Conservation (phyloP, 2,329 filamentous ascomycete genomes). For the Aureobasidium sp. region DNA sequence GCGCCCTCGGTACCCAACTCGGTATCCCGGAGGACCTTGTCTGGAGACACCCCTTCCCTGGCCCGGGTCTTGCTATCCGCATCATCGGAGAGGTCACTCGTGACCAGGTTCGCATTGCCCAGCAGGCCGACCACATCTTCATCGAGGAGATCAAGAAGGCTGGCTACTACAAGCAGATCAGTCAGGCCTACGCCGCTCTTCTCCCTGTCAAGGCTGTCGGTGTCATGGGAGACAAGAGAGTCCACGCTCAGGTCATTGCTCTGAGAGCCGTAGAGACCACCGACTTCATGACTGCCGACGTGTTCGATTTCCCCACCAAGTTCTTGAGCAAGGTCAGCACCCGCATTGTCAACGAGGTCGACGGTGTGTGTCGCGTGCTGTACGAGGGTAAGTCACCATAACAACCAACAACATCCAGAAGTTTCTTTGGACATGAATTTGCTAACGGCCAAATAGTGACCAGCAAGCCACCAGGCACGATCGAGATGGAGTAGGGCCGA, state of each 20-base stretch:
- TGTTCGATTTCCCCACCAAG: constrained; percentile 57
- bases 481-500: constrained; percentile 60
- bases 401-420: constrained; percentile 15
- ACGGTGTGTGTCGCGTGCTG: constrained; percentile 63
- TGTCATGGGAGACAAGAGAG: constrained; percentile 63
- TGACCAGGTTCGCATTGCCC: constrained; percentile 69
- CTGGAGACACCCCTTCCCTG: constrained; percentile 71
- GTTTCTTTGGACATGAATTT: not conserved
- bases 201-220: constrained; percentile 59
- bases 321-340: constrained; percentile 60
- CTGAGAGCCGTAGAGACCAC: constrained; percentile 56
- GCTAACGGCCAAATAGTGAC: constrained; percentile 39
- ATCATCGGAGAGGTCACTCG: constrained; percentile 79
- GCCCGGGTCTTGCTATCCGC: constrained; percentile 67
- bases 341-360: constrained; percentile 68
- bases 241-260: constrained; percentile 57
- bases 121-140: constrained; percentile 73
- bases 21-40: constrained; percentile 69
- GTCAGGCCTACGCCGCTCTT: constrained; percentile 64
- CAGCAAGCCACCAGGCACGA: constrained; percentile 63
- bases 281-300: constrained; percentile 71
- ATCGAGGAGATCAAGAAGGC: constrained; percentile 67
- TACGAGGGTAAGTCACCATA: constrained; percentile 54
- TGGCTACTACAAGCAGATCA: constrained; percentile 65
- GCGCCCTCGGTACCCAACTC: constrained; percentile 60